Percentiles rank a stretch among this genome's conserved stretches.
Conservation (phyloP, 192 early-diverging fungal species). For the Backusella circina region DNA sequence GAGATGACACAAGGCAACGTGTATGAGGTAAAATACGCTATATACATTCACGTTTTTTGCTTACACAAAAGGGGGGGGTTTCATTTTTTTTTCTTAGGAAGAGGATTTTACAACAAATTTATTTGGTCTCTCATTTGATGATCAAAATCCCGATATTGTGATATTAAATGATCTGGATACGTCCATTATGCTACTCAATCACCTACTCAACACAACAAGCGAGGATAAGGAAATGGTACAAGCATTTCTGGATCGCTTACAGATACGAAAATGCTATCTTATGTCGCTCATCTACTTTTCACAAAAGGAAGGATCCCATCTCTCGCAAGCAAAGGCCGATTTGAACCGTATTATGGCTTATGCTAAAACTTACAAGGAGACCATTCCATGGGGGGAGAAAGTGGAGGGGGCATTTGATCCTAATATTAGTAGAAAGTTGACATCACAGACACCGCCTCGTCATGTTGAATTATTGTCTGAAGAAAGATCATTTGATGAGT, state of each 20-base stretch:
- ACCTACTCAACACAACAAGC: conserved; percentile 2
- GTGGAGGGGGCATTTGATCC: conserved; percentile 58
- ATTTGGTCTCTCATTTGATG: conserved; percentile 47
- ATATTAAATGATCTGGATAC: conserved; percentile 37
- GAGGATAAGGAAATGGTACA: neutral
- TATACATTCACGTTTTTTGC: too few species aligned
- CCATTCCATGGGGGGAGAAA: conserved; percentile 28
- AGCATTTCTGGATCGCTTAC: conserved; percentile 21
- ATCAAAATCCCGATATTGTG: conserved; percentile 34
- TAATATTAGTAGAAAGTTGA: conserved; percentile 57
- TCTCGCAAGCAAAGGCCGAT: conserved; percentile 30
- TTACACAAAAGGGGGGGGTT: too few species aligned
- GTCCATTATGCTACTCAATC: conserved; percentile 5
- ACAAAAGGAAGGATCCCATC: conserved; percentile 39
- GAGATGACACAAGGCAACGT: conserved; percentile 57
- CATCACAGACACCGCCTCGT: conserved; percentile 59
- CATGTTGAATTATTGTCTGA: conserved; percentile 46
- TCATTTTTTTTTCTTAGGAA: conserved; percentile 30
- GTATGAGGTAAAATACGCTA: conserved; percentile 52
- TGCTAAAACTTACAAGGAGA: conserved; percentile 19
- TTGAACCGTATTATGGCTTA: conserved; percentile 3
- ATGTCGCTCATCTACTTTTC: conserved; percentile 41
- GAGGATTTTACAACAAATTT: conserved; percentile 58
- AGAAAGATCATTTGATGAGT: conserved; percentile 37
- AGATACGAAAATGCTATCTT: conserved; percentile 36